phyloP scores from a whole-genome alignment of 2,329 filamentous ascomycete species.

The Penicillium sp. region DNA sequence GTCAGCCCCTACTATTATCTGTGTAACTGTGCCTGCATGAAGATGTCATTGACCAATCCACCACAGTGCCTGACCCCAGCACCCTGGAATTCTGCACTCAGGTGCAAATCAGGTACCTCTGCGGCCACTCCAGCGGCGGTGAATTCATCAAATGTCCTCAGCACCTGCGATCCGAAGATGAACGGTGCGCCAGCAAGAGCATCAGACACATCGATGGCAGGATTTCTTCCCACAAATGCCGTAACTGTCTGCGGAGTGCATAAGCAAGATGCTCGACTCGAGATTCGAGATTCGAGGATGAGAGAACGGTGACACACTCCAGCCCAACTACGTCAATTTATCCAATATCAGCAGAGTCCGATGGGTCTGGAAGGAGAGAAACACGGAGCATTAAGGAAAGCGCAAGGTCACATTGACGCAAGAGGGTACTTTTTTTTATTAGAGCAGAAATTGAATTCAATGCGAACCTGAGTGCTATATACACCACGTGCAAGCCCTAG shows the following conservation, averaged over 20 bases:
- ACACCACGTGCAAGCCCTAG: neutral
- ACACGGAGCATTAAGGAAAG: neutral
- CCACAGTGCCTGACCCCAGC: neutral
- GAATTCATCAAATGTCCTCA: slow-evolving; percentile 18
- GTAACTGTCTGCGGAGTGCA: slow-evolving; percentile 11
- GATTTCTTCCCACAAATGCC: slow-evolving; percentile 16
- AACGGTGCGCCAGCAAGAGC: slow-evolving; percentile 12
- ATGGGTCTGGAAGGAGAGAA: neutral
- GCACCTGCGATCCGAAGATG: slow-evolving; percentile 13
- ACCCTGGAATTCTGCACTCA: slow-evolving; percentile 7
- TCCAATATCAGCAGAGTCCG: neutral
- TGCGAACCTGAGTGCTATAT: neutral
- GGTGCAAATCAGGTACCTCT: slow-evolving; percentile 16
- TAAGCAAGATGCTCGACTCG: neutral
- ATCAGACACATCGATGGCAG: slow-evolving; percentile 12
- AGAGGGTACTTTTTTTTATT: neutral
- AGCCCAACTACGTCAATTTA: neutral
- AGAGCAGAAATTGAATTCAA: neutral
- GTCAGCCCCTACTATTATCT: neutral
- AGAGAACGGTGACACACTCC: neutral
- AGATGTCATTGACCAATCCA: neutral
- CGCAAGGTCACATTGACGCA: neutral
- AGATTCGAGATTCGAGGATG: neutral
- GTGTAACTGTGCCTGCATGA: neutral
- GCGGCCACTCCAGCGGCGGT: slow-evolving; percentile 17